Evolutionary conservation across 352 stramenopile genomes (phyloP).

Genomic region (Phytopythium litorale): DNA sequence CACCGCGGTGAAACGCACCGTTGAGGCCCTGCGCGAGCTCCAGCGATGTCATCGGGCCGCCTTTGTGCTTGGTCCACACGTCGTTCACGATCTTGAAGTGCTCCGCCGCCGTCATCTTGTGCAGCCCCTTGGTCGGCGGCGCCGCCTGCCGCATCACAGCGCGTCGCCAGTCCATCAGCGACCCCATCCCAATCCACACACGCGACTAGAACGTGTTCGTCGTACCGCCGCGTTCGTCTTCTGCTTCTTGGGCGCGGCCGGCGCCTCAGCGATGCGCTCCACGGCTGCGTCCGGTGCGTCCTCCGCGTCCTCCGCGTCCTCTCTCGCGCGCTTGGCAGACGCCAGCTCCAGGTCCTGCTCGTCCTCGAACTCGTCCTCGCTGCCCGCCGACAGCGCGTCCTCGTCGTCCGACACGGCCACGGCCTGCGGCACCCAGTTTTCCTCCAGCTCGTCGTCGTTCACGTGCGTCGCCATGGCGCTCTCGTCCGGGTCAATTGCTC

Average conservation of each 20-base stretch:
- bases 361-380: slow-evolving; percentile 82
- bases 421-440: slow-evolving; percentile 52
- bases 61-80: slow-evolving; percentile 68
- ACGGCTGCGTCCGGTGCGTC: slow-evolving; percentile 11
- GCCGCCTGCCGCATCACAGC: not conserved
- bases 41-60: slow-evolving; percentile 76
- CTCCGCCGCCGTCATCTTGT: slow-evolving; percentile 72
- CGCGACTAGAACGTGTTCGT: not conserved
- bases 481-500: not conserved
- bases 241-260: slow-evolving; percentile 44
- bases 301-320: slow-evolving; percentile 16
- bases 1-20: slow-evolving; percentile 24
- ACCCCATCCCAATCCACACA: not conserved
- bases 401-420: slow-evolving; percentile 39
- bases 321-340: slow-evolving; percentile 41
- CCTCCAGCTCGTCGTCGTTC: slow-evolving; percentile 64
- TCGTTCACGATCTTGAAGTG: slow-evolving; percentile 85
- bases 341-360: slow-evolving; percentile 58
- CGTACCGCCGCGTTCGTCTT: slow-evolving; percentile 24
- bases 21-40: slow-evolving; percentile 78
- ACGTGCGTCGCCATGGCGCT: slow-evolving; percentile 1
- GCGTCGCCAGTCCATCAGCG: not conserved
- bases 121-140: slow-evolving; percentile 47
- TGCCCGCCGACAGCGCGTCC: slow-evolving; percentile 52
- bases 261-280: slow-evolving; percentile 10